Percentiles rank a stretch among this genome's conserved stretches.
These are phyloP conservation scores for Coemansia sp. DNA, from an alignment of 192 early-diverging fungal species.

Conservation along the genomic window DNA sequence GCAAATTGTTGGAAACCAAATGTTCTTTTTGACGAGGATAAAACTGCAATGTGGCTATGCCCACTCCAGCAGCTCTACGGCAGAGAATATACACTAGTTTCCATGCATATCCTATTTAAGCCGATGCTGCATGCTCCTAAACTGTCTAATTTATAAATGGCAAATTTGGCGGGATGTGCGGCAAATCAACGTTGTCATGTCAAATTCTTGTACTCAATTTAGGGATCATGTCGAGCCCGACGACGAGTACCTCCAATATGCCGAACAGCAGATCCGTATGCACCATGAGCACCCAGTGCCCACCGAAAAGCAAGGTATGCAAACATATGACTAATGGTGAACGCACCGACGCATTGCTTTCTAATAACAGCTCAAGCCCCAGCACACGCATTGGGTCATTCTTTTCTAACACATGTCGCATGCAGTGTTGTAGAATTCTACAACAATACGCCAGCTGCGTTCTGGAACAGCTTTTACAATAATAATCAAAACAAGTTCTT, in stretches of 20 bases:
- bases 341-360: neutral
- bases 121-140: neutral
- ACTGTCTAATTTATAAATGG: constrained; percentile 1
- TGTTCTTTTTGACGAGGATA: too few species aligned
- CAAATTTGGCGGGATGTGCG: neutral
- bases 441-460: constrained; percentile 57
- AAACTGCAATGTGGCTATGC: neutral
- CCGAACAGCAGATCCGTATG: constrained; percentile 68
- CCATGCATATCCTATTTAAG: neutral
- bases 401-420: neutral
- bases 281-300: constrained; percentile 75
- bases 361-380: neutral
- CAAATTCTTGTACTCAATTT: constrained; percentile 1
- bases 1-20: neutral
- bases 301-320: constrained; percentile 44
- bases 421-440: constrained; percentile 44
- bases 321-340: neutral
- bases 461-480: constrained; percentile 77
- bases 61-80: neutral
- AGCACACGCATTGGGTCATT: neutral
- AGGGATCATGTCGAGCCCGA: constrained; percentile 95
- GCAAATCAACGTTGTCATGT: too few species aligned
- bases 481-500: constrained; percentile 87
- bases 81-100: neutral
- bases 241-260: constrained; percentile 77